A percentile compares a stretch with the other conserved stretches of the same genome.
Conservation (phyloP, 228 moss, liverwort and hornwort genomes). For the Sphagnum fallax region DNA sequence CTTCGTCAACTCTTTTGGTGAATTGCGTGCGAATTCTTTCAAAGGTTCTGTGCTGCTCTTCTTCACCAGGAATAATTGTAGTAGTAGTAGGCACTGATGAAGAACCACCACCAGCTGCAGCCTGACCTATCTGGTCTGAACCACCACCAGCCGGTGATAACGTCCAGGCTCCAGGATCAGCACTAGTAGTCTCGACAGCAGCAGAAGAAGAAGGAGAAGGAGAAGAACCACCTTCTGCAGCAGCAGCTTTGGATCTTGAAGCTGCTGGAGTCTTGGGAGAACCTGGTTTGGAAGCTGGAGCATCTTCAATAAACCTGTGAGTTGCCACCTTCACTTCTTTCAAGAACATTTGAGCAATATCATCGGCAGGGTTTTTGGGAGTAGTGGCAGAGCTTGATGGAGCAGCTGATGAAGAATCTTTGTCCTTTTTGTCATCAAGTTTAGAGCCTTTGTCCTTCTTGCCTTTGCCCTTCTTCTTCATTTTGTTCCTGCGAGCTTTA, state of each 20-base stretch:
- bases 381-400: slow-evolving; percentile 10
- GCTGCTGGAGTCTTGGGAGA: neutral
- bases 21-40: neutral
- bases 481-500: neutral
- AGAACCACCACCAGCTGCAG: no score
- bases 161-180: no score
- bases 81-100: no score
- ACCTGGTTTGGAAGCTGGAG: slow-evolving; percentile 1
- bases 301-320: slow-evolving; percentile 11
- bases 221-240: neutral
- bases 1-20: neutral
- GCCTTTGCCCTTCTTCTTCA: neutral
- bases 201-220: neutral
- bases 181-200: no score
- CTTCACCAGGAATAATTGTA: neutral
- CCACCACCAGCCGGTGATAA: no score
- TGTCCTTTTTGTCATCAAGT: neutral
- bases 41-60: neutral
- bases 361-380: slow-evolving; percentile 7
- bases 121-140: no score
- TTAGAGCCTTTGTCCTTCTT: neutral
- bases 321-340: slow-evolving; percentile 18
- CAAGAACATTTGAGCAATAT: neutral
- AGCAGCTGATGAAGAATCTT: slow-evolving; percentile 2
- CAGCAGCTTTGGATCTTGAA: neutral